A percentile compares a stretch with the other conserved stretches of the same genome.
Conservation (phyloP, 129 eudicot species). For the Gnaphalium uliginosum region DNA sequence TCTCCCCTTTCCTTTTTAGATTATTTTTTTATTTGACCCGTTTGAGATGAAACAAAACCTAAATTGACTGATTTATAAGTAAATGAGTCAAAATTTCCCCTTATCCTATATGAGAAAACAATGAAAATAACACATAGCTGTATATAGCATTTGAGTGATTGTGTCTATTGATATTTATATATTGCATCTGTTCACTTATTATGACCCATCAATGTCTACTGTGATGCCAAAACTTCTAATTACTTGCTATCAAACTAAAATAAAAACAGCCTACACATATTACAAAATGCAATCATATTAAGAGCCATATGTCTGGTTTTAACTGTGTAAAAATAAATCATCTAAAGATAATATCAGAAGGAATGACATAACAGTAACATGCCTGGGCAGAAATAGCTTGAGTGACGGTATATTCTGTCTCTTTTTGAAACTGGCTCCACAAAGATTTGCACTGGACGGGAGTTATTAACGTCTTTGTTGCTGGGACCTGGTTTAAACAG, state of each 20-base stretch:
- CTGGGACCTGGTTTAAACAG: not conserved
- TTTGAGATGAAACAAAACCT: not conserved
- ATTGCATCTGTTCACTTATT: not conserved
- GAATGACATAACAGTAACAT: not conserved
- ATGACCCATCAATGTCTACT: not conserved
- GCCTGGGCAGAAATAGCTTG: constrained; percentile 18
- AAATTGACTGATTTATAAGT: no score
- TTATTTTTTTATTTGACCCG: not conserved
- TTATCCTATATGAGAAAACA: not conserved
- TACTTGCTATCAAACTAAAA: not conserved
- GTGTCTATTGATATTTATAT: not conserved
- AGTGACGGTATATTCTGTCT: constrained; percentile 10
- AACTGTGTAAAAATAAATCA: not conserved
- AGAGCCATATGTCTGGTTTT: not conserved
- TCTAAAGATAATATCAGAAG: not conserved
- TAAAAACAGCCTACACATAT: not conserved
- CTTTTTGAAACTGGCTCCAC: constrained; percentile 19
- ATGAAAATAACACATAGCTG: not conserved
- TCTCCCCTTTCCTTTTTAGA: not conserved
- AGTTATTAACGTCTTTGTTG: constrained; percentile 1
- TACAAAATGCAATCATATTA: not conserved
- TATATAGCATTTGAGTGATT: not conserved
- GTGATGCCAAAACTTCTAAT: not conserved
- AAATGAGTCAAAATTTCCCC: not conserved
- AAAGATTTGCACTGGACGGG: constrained; percentile 20